phyloP scores from a whole-genome alignment of 2,329 filamentous ascomycete genomes.

The Xylariales sp. region DNA sequence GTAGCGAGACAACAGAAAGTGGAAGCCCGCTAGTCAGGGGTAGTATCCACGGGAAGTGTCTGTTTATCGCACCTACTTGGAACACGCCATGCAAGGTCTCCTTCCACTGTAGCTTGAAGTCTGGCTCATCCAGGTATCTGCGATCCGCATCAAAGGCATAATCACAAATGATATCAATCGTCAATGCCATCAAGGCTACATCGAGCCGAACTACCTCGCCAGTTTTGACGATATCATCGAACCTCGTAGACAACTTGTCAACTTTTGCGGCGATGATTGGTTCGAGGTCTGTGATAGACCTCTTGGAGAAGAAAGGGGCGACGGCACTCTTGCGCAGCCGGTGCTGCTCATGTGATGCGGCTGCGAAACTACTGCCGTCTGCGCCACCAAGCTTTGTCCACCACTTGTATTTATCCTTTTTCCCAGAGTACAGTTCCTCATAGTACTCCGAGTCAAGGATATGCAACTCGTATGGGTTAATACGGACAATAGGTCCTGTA shows the following conservation, averaged over 20 bases:
- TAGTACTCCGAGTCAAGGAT: conserved; percentile 23
- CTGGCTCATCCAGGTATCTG: no score
- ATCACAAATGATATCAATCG: no score
- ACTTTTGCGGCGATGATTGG: conserved; percentile 14
- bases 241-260: conserved; percentile 12
- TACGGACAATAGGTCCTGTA: conserved; percentile 17
- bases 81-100: no score
- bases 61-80: conserved; percentile 12
- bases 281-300: conserved; percentile 11
- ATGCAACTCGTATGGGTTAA: conserved; percentile 23
- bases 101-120: no score
- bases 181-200: no score
- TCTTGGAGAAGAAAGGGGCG: conserved; percentile 20
- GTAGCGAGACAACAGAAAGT: conserved; percentile 11
- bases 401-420: conserved; percentile 14
- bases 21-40: conserved; percentile 8
- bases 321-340: conserved; percentile 12
- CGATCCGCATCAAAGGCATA: no score
- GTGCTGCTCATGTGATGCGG: conserved; percentile 9
- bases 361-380: background rate
- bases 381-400: conserved; percentile 12
- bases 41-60: background rate
- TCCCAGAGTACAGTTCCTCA: conserved; percentile 19
- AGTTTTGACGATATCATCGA: no score
- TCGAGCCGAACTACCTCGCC: no score